Evolutionary conservation across 2,329 filamentous ascomycete species (phyloP).

Genomic region (Karstenula rhodostoma): DNA sequence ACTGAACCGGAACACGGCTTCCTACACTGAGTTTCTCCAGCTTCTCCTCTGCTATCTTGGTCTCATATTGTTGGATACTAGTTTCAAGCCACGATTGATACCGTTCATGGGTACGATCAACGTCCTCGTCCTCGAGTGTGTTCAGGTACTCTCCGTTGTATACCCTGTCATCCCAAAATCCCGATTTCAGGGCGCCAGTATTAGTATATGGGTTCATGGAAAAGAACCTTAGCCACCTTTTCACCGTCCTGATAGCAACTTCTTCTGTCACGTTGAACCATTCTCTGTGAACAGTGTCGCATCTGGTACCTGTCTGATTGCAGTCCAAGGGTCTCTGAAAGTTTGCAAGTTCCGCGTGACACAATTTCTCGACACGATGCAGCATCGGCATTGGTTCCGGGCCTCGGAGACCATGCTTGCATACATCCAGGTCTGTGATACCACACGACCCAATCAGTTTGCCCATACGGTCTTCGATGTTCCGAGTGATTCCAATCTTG

Average conservation of each 20-base stretch:
- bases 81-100: slow-evolving; percentile 5
- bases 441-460: not conserved
- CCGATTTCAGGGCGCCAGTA: not conserved
- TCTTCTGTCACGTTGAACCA: slow-evolving; percentile 8
- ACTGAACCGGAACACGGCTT: not conserved
- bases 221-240: slow-evolving; percentile 7
- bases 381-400: slow-evolving; percentile 2
- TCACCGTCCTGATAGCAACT: slow-evolving; percentile 4
- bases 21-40: not conserved
- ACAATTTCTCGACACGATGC: slow-evolving; percentile 6
- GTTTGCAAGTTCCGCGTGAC: slow-evolving; percentile 7
- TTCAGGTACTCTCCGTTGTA: slow-evolving; percentile 3
- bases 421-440: slow-evolving; percentile 3
- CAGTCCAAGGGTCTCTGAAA: not conserved
- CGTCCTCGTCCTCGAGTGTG: not conserved
- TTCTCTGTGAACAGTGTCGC: slow-evolving; percentile 6
- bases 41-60: not conserved
- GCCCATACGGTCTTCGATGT: not conserved
- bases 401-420: not conserved
- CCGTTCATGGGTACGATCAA: slow-evolving; percentile 4
- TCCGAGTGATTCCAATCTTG: slow-evolving; percentile 11
- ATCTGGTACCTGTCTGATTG: not conserved
- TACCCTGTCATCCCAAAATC: not conserved
- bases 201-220: not conserved
- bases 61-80: slow-evolving; percentile 2